Base-by-base conservation (phyloP, 768 basidiomycete species). In the Boletus vinaceobasis region DNA sequence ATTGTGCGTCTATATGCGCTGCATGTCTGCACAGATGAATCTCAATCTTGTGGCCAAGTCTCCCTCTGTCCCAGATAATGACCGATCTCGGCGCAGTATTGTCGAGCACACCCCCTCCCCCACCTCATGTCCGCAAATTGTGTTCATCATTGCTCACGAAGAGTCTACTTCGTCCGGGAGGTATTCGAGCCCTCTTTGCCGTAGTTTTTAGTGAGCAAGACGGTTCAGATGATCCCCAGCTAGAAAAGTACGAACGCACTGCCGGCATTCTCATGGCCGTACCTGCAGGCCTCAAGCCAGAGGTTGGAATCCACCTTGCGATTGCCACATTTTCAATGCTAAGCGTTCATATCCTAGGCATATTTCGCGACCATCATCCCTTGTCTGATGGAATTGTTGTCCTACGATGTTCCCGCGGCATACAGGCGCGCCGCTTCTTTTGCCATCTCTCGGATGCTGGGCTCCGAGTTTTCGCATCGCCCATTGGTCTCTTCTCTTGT, bases 191-290 rank as follows among this genome's bases (percentile, higher is more conserved):
- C 0, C 76, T 93, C 19, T 85, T 82, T 58, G 75, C 78, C 10
- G 86, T 87, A 10, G 73, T 91, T 1, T 85, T 93, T 50, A 83
- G 85, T 2, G 86, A 85, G 40, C 79, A 80, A 35, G 82, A 83
- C 19, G 57, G 57, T 3, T 65, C 69, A 0, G 82, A 81, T 5
- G 81, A 84, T 50, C 75, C 80, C 2, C 77, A 78, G 2, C 62
- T 90, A 5, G 82, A 87, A 56, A 90, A 88, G 65, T 75, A 93
- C 29, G 87, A 93, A 55, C 85, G 86, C 52, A 75, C 92, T 32
- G 78, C 88, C 19, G 75, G 74, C 7, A 77, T 90, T 19, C 65
- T 97, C 46, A 76, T 74, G 40, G 73, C 83, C n/a, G 75, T 86
- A 13, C 92, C 93, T 1, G 69, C 78, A 0, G 75, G 72, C 13